These are phyloP conservation scores for Diphasiastrum complanatum DNA, from an alignment of 83 land plant genomes.

Conservation along the genomic window DNA sequence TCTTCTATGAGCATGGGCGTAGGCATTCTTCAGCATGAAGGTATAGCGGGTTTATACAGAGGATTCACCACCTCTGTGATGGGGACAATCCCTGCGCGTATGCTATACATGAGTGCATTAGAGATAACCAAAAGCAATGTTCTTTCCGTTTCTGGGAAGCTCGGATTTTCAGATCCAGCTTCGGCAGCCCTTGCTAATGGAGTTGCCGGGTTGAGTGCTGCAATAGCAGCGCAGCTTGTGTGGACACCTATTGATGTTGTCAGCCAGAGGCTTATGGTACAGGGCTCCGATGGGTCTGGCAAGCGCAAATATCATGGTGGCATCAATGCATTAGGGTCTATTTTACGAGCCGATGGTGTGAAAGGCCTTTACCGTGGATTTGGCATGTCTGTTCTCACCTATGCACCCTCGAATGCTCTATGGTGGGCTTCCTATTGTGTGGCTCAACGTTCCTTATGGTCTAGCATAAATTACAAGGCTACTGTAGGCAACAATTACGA, in stretches of 20 bases:
- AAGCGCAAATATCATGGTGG: slow-evolving; percentile 34
- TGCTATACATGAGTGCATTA: too few species aligned
- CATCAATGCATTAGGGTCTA: slow-evolving; percentile 61
- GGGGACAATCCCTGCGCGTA: too few species aligned
- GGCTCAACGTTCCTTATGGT: slow-evolving; percentile 64
- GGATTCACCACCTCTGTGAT: too few species aligned
- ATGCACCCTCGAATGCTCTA: slow-evolving; percentile 90
- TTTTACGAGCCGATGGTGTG: slow-evolving; percentile 50
- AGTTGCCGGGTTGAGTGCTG: too few species aligned
- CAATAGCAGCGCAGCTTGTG: slow-evolving; percentile 12
- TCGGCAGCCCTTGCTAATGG: too few species aligned
- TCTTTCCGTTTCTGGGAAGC: not conserved
- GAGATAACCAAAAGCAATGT: slow-evolving; percentile 6
- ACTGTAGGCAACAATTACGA: slow-evolving; percentile 22
- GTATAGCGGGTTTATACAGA: too few species aligned
- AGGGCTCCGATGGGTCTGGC: not conserved
- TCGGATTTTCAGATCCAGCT: too few species aligned
- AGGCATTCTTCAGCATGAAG: slow-evolving; percentile 3
- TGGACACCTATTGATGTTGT: slow-evolving; percentile 13
- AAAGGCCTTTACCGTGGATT: slow-evolving; percentile 82
- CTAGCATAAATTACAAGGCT: slow-evolving; percentile 38
- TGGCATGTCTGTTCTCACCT: slow-evolving; percentile 82
- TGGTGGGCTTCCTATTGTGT: slow-evolving; percentile 93
- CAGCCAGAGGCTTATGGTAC: slow-evolving; percentile 14
- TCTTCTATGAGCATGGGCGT: not conserved